A percentile compares a stretch with the other conserved stretches of the same genome.
These are phyloP conservation scores for Boletellus deceptivus DNA, from an alignment of 1,284 basidiomycete species.

Conservation along the genomic window DNA sequence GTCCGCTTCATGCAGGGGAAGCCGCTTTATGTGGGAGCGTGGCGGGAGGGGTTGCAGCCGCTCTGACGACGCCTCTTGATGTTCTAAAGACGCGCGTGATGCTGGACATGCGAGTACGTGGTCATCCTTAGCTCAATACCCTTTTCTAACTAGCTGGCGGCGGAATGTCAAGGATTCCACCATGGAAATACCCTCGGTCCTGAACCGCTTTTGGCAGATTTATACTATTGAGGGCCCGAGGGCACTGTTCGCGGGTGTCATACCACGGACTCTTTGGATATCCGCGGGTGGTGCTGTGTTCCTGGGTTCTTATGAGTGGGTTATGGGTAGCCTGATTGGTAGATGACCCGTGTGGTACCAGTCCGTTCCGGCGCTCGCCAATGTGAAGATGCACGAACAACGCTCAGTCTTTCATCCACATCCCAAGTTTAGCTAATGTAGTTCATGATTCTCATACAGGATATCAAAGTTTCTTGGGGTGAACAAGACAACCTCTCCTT, in stretches of 20 bases:
- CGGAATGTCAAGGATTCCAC: constrained; percentile 42
- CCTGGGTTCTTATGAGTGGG: constrained; percentile 90
- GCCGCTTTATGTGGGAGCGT: constrained; percentile 91
- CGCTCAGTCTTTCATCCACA: not conserved
- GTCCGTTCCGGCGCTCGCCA: not conserved
- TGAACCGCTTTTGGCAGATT: constrained; percentile 61
- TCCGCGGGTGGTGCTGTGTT: constrained; percentile 97
- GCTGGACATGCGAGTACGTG: constrained; percentile 79
- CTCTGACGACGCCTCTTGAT: constrained; percentile 91
- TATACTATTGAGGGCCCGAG: constrained; percentile 69
- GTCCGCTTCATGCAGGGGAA: constrained; percentile 74
- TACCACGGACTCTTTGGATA: constrained; percentile 95
- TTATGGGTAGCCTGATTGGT: constrained; percentile 26
- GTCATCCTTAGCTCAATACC: constrained; percentile 8
- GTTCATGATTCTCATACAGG: too few species aligned
- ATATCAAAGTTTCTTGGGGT: too few species aligned
- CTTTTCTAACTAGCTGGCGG: not conserved
- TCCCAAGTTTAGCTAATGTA: too few species aligned
- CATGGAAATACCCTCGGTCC: constrained; percentile 53
- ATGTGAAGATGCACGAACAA: not conserved
- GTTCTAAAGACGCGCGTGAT: constrained; percentile 98
- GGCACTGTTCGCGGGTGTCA: constrained; percentile 84
- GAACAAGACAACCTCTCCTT: too few species aligned
- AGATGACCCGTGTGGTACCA: constrained; percentile 10
- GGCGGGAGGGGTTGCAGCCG: constrained; percentile 89